Evolutionary conservation across 768 basidiomycete species (phyloP).

Genomic region (Xerocomus spinulosus): DNA sequence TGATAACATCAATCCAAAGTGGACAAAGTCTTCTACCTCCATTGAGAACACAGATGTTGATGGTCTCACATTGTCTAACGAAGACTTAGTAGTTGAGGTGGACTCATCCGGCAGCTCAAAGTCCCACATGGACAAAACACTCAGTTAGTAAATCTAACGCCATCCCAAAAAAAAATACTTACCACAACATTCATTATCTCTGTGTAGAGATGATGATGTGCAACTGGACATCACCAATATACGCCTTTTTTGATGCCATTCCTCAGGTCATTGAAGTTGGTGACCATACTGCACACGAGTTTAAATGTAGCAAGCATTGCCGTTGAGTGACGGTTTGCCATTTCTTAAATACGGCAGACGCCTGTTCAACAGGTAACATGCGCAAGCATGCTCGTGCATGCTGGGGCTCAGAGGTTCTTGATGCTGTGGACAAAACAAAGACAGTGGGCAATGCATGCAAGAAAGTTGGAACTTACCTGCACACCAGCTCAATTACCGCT

Average conservation of each 20-base stretch:
- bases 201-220: too few relatives aligned
- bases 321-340: not conserved
- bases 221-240: not conserved
- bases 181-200: too few relatives aligned
- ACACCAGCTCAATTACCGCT: not conserved
- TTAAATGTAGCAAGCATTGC: not conserved
- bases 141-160: too few relatives aligned
- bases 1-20: not conserved
- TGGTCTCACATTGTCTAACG: too few relatives aligned
- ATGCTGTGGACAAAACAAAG: not conserved
- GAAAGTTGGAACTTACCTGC: not conserved
- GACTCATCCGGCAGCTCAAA: too few relatives aligned
- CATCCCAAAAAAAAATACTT: too few relatives aligned
- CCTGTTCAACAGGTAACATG: not conserved
- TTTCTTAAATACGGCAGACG: not conserved
- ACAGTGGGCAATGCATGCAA: not conserved
- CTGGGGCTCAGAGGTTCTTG: not conserved
- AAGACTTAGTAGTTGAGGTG: too few relatives aligned
- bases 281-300: not conserved
- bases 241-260: not conserved
- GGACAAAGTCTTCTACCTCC: not conserved
- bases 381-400: not conserved
- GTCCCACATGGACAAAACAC: too few relatives aligned
- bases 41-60: not conserved
- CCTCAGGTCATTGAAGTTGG: not conserved